Evolutionary conservation across 2,329 filamentous ascomycete genomes (phyloP), one percentile per base, ranked within the genome.

Genomic region (Bimuria novae-zelandiae): DNA sequence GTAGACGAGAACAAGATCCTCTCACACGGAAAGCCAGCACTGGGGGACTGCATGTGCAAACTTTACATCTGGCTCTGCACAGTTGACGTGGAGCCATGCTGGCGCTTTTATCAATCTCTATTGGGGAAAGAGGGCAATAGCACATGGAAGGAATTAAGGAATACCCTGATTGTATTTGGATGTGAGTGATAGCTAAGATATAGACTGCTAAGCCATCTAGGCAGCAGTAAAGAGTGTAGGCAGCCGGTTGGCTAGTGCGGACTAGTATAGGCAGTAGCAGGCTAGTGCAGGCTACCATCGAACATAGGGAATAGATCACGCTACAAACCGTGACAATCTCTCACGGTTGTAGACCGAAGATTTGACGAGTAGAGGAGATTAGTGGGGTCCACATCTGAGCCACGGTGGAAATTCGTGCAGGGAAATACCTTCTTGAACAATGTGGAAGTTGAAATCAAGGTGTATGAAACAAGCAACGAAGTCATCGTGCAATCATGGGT

Each of bases 41-140:
- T 59, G 7, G 56, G 46, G 16, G 21, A 36, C 17, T 47, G 36
- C 25, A 51, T 56, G 12, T 43, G 48, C 19, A 49, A 36, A 22
- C 40, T 59, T 22, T 51, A 59, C 32, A 52, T 59, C 22, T 57
- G 52, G 40, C 50, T 54, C 14, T 59, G 51, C 35, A 59, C 56
- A 8, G 56, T 54, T 8, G 54, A 59, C 41, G 54, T 59, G 3
- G 16, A 36, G 14, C 7, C 54, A 3, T 59, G 56, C 36, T 35
- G 47, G n/a, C 17, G 39, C 16, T 55, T 49, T 33, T 59, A 57
- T 40, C 51, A 52, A 19, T 17, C n/a, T n/a, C n/a, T n/a, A n/a
- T n/a, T n/a, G n/a, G n/a, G n/a, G n/a, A n/a, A n/a, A n/a, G n/a
- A n/a, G n/a, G n/a, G n/a, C n/a, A n/a, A n/a, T n/a, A n/a, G n/a